Conservation (phyloP, 371 early-diverging fungal genomes). For the Mortierella sp. region DNA sequence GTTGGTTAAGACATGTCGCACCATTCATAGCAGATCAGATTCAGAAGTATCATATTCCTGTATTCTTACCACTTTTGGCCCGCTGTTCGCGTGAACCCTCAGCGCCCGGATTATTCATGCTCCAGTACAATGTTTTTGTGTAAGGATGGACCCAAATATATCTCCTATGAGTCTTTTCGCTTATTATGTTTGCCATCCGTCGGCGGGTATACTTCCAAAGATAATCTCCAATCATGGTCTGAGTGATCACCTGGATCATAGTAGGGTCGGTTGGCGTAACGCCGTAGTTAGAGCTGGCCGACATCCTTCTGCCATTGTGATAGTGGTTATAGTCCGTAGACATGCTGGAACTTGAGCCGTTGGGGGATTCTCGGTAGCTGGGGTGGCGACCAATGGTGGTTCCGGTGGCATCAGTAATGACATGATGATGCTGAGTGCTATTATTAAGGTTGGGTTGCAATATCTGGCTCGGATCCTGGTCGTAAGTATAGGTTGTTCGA, state of each 20-base stretch:
- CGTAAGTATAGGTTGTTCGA: conserved; percentile 23
- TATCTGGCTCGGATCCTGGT: conserved; percentile 31
- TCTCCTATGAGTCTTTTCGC: conserved; percentile 73
- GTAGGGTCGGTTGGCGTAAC: conserved; percentile 65
- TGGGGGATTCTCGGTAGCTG: conserved; percentile 33
- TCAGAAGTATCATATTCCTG: background rate
- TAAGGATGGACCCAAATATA: conserved; percentile 91
- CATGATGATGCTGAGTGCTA: conserved; percentile 40
- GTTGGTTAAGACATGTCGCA: background rate
- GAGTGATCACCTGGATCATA: conserved; percentile 78
- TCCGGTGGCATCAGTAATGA: conserved; percentile 37
- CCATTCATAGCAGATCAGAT: conserved; percentile 22
- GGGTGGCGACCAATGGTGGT: conserved; percentile 27
- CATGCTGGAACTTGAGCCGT: conserved; percentile 53
- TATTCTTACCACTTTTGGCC: conserved; percentile 66
- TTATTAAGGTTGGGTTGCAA: conserved; percentile 27
- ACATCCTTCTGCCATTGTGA: conserved; percentile 29
- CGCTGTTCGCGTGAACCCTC: conserved; percentile 63
- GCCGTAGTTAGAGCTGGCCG: conserved; percentile 43
- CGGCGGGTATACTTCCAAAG: conserved; percentile 79
- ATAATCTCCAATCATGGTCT: conserved; percentile 84
- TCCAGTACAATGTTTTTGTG: conserved; percentile 84
- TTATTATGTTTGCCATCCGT: conserved; percentile 63
- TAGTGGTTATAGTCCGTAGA: conserved; percentile 47
- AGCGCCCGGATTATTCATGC: conserved; percentile 72